phyloP scores from a whole-genome alignment of 1,284 basidiomycete species.

The Omphalotus olearius region DNA sequence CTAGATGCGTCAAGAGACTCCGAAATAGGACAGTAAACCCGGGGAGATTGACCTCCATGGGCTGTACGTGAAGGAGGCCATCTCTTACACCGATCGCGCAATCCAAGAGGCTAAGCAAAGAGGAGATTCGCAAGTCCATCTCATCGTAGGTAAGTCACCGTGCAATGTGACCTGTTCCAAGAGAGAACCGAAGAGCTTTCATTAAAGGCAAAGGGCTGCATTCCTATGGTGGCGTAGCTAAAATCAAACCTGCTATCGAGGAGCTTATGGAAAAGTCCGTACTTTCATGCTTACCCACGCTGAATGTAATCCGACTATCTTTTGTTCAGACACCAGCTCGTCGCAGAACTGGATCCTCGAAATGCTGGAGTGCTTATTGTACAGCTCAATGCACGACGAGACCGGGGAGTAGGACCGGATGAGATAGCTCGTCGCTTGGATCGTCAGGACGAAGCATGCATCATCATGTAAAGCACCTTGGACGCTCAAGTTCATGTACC shows the following conservation, averaged over 20 bases:
- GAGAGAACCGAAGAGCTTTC: neutral
- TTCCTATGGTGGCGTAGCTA: slow-evolving; percentile 74
- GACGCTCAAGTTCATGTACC: no score
- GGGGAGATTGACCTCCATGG: slow-evolving; percentile 90
- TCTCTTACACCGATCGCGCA: slow-evolving; percentile 64
- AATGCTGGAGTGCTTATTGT: slow-evolving; percentile 89
- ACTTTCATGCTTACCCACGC: neutral
- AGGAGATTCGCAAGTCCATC: slow-evolving; percentile 67
- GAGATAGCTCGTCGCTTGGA: slow-evolving; percentile 57
- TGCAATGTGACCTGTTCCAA: neutral
- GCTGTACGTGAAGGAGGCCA: slow-evolving; percentile 92
- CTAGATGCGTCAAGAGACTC: neutral
- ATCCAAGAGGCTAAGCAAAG: slow-evolving; percentile 64
- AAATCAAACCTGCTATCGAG: slow-evolving; percentile 92
- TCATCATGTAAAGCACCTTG: slow-evolving; percentile 56
- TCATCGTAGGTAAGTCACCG: slow-evolving; percentile 72
- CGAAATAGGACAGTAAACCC: slow-evolving; percentile 53
- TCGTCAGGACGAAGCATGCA: slow-evolving; percentile 54
- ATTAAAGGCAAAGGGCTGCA: slow-evolving; percentile 76
- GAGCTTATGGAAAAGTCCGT: slow-evolving; percentile 78
- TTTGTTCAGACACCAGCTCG: slow-evolving; percentile 58
- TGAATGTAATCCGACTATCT: slow-evolving; percentile 23
- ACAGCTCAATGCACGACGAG: slow-evolving; percentile 48
- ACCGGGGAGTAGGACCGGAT: slow-evolving; percentile 49
- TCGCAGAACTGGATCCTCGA: slow-evolving; percentile 75